A percentile compares a stretch with the other conserved stretches of the same genome.
Evolutionary conservation across 495 filamentous ascomycete species (phyloP).

Genomic region (Penicillium odoratum): DNA sequence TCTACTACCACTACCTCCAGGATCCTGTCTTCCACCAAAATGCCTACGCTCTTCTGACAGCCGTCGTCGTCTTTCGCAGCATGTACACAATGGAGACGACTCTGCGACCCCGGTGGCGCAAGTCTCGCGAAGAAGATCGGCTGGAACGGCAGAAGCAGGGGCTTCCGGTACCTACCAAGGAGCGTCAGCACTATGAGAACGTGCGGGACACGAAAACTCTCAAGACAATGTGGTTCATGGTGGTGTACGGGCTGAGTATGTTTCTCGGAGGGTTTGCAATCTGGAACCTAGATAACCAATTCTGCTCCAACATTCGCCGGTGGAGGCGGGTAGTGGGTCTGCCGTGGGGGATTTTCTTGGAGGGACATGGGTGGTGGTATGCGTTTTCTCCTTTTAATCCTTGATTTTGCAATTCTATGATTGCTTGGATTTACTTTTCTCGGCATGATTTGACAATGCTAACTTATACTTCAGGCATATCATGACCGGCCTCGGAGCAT

Average conservation of each 20-base stretch:
- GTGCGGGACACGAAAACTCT: slow-evolving; percentile 59
- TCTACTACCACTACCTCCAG: slow-evolving; percentile 92
- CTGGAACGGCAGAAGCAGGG: slow-evolving; percentile 39
- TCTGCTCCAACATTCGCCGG: slow-evolving; percentile 66
- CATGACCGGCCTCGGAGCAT: slow-evolving; percentile 69
- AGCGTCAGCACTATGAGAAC: slow-evolving; percentile 50
- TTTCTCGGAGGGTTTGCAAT: slow-evolving; percentile 84
- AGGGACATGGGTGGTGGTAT: slow-evolving; percentile 98
- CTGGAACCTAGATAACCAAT: slow-evolving; percentile 85
- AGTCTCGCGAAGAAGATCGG: slow-evolving; percentile 46
- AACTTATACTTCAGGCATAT: slow-evolving; percentile 52
- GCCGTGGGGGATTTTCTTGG: slow-evolving; percentile 87
- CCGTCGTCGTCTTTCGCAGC: slow-evolving; percentile 70
- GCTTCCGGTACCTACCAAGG: slow-evolving; percentile 41
- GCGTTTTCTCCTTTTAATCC: slow-evolving; percentile 26
- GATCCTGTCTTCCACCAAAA: slow-evolving; percentile 92
- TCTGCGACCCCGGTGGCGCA: slow-evolving; percentile 59
- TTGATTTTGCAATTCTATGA: not conserved
- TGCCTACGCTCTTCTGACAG: slow-evolving; percentile 80
- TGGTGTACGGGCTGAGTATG: slow-evolving; percentile 65
- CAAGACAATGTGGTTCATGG: slow-evolving; percentile 74
- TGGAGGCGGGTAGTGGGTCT: slow-evolving; percentile 75
- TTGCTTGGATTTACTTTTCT: not conserved
- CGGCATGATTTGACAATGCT: slow-evolving; percentile 3
- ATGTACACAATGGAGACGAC: slow-evolving; percentile 90